Conservation (phyloP, 352 stramenopile species). For the Phytophthora fragariae region DNA sequence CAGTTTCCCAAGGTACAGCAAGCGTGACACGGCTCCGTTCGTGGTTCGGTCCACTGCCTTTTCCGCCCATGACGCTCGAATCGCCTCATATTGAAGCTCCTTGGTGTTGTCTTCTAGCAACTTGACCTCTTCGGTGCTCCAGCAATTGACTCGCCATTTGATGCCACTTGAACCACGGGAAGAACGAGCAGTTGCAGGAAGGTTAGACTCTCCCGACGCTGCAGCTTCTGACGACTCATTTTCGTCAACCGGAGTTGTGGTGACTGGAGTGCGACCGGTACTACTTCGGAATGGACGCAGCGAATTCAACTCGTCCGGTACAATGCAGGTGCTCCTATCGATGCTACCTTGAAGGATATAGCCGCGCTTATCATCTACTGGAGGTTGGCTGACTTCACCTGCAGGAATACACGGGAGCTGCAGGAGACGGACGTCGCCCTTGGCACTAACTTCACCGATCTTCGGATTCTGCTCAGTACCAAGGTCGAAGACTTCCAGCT, state of each 20-base stretch:
- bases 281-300: conserved; percentile 61
- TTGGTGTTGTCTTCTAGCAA: conserved; percentile 64
- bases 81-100: conserved; percentile 60
- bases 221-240: conserved; percentile 8
- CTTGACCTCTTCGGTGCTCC: conserved; percentile 69
- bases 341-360: conserved; percentile 80
- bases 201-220: conserved; percentile 1
- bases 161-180: conserved; percentile 22
- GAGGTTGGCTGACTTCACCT: conserved; percentile 12
- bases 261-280: neutral
- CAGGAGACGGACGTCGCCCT: conserved; percentile 50
- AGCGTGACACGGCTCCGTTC: conserved; percentile 57
- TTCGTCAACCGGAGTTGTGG: conserved; percentile 18
- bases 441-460: conserved; percentile 37
- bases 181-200: conserved; percentile 17
- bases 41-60: conserved; percentile 62
- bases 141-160: conserved; percentile 66
- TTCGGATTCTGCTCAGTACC: conserved; percentile 24
- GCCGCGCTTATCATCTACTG: conserved; percentile 33
- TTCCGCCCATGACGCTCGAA: conserved; percentile 61
- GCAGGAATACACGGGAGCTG: conserved; percentile 59
- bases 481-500: conserved; percentile 68
- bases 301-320: conserved; percentile 56
- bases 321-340: conserved; percentile 56
- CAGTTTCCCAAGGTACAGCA: conserved; percentile 55